These are phyloP conservation scores for Aspergillus niger DNA, from an alignment of 2,329 filamentous ascomycete genomes.

Conservation along the genomic window DNA sequence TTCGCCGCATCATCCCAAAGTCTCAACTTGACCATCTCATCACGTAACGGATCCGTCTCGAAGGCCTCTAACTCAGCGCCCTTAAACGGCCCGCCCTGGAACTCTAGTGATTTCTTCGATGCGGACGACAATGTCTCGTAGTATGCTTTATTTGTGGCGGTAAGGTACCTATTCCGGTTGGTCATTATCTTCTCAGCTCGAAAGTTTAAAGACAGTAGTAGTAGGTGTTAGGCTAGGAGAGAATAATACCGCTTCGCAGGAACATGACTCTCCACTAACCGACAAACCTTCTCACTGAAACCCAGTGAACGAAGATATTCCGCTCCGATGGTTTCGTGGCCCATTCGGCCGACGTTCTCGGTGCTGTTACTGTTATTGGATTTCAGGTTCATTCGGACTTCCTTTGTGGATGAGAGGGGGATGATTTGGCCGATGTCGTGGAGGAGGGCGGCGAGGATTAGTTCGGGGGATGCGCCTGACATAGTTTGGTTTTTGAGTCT, in stretches of 20 bases:
- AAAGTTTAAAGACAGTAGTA: neutral
- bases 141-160: constrained; percentile 36
- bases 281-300: constrained; percentile 40
- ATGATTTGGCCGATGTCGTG: constrained; percentile 50
- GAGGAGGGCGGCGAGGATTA: constrained; percentile 42
- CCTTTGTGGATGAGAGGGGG: constrained; percentile 34
- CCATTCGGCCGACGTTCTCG: constrained; percentile 40
- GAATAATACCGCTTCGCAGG: constrained; percentile 34
- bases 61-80: constrained; percentile 34
- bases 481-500: neutral
- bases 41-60: constrained; percentile 33
- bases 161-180: constrained; percentile 34
- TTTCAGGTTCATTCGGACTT: constrained; percentile 30
- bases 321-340: constrained; percentile 43
- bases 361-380: constrained; percentile 17
- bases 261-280: constrained; percentile 43
- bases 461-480: constrained; percentile 25
- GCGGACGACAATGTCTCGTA: constrained; percentile 39
- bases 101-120: constrained; percentile 41
- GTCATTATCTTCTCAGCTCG: neutral
- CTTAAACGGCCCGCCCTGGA: constrained; percentile 42
- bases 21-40: constrained; percentile 40
- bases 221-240: too few relatives aligned
- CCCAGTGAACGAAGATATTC: constrained; percentile 37
- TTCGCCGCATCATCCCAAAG: constrained; percentile 45